These are phyloP conservation scores for Wallemia ichthyophaga DNA, from an alignment of 1,284 basidiomycete genomes.

Conservation along the genomic window DNA sequence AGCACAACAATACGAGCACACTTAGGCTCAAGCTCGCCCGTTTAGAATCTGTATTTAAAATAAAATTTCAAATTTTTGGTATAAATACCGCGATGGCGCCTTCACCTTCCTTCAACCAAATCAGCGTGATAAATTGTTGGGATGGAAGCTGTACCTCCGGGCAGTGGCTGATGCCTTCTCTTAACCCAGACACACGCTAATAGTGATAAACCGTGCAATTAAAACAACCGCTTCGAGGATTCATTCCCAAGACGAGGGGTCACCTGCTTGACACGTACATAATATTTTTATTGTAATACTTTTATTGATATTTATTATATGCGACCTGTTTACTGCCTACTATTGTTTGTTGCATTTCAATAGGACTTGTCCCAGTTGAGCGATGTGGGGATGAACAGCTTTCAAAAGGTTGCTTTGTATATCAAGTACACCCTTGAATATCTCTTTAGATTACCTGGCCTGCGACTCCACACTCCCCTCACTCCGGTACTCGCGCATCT, in stretches of 20 bases:
- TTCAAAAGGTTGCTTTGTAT: too few species aligned
- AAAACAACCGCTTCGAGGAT: constrained; percentile 1
- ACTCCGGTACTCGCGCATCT: too few species aligned
- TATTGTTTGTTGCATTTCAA: too few species aligned
- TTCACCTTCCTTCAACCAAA: background rate
- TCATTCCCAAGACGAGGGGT: background rate
- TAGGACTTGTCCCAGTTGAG: too few species aligned
- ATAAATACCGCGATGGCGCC: too few species aligned
- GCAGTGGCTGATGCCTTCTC: background rate
- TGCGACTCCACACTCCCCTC: too few species aligned
- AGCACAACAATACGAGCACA: constrained; percentile 15
- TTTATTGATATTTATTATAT: too few species aligned
- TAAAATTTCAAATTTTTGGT: background rate
- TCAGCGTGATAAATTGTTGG: background rate
- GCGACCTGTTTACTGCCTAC: too few species aligned
- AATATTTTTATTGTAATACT: background rate
- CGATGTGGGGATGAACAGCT: too few species aligned
- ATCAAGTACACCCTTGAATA: too few species aligned
- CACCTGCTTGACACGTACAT: background rate
- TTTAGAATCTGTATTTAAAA: background rate
- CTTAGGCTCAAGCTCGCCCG: constrained; percentile 9
- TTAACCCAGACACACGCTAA: background rate
- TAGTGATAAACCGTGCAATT: background rate
- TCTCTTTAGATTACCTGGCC: too few species aligned
- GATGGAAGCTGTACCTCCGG: background rate